These are phyloP conservation scores for Solanum arcanum DNA, from an alignment of 257 asterid species.

Conservation along the genomic window DNA sequence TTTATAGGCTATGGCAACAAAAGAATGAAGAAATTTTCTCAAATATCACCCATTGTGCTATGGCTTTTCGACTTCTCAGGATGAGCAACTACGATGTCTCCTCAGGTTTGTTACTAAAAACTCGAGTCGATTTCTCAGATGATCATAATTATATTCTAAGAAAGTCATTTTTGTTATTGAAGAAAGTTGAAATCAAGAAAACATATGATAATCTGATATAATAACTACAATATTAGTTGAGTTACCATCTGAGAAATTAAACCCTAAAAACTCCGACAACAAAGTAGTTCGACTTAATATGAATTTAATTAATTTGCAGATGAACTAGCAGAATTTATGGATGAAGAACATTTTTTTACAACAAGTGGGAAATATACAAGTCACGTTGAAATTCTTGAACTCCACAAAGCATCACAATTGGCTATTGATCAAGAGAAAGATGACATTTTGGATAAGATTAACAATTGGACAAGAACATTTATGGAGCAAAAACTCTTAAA, in stretches of 20 bases:
- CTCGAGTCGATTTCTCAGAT: background rate
- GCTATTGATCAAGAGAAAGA: conserved; percentile 13
- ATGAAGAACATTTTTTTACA: conserved; percentile 5
- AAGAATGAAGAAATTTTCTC: conserved; percentile 8
- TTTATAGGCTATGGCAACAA: conserved; percentile 16
- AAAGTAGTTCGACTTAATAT: background rate
- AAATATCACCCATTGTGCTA: conserved; percentile 12
- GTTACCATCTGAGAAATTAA: no score
- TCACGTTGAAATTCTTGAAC: conserved; percentile 18
- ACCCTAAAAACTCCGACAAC: background rate
- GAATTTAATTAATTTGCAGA: conserved; percentile 7
- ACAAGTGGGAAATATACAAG: background rate
- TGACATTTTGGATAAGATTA: conserved; percentile 14
- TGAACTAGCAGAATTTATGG: conserved; percentile 17
- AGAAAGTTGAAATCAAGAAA: no score
- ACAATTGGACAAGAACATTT: conserved; percentile 22
- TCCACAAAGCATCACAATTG: conserved; percentile 36
- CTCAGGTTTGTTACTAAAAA: conserved; percentile 6
- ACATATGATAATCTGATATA: no score
- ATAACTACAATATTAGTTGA: no score
- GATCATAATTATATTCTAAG: background rate
- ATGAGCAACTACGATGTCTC: conserved; percentile 15
- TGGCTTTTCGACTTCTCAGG: conserved; percentile 35
- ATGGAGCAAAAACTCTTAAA: conserved; percentile 17
- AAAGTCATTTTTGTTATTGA: no score